Conservation (phyloP, 2,329 filamentous ascomycete species). For the Colletotrichum orbiculare region DNA sequence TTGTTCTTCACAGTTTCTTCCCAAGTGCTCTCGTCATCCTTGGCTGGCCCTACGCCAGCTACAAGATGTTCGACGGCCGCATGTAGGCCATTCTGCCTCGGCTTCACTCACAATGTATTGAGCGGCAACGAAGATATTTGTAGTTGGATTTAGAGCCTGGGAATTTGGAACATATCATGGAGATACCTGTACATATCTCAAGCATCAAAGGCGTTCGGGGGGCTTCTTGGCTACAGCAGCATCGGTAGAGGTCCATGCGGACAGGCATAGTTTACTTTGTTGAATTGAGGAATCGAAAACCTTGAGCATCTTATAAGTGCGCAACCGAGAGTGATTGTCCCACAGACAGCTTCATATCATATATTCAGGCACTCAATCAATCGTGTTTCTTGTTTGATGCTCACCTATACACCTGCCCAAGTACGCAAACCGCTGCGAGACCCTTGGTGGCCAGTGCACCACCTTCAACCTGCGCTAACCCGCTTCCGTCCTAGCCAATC, state of each 20-base stretch:
- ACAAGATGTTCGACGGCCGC: slow-evolving; percentile 23
- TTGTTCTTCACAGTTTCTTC: slow-evolving; percentile 8
- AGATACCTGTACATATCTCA: slow-evolving; percentile 35
- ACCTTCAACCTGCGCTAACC: slow-evolving; percentile 31
- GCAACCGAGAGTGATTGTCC: too few relatives aligned
- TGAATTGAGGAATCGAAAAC: background rate
- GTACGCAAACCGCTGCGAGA: slow-evolving; percentile 5
- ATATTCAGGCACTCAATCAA: too few relatives aligned
- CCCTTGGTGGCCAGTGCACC: slow-evolving; percentile 31
- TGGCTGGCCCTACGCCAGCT: slow-evolving; percentile 35
- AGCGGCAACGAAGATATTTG: slow-evolving; percentile 4
- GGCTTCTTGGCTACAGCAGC: slow-evolving; percentile 16
- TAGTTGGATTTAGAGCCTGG: slow-evolving; percentile 14
- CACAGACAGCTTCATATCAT: too few relatives aligned
- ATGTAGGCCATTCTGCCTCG: slow-evolving; percentile 5
- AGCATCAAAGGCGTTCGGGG: slow-evolving; percentile 27
- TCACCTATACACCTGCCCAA: background rate
- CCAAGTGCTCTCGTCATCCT: slow-evolving; percentile 22
- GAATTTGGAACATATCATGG: slow-evolving; percentile 14
- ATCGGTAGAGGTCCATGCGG: slow-evolving; percentile 24
- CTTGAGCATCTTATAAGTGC: background rate
- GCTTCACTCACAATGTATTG: background rate
- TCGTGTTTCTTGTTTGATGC: too few relatives aligned
- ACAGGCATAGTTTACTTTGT: slow-evolving; percentile 32
- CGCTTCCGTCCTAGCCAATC: slow-evolving; percentile 32